phyloP scores from a whole-genome alignment of 2,329 filamentous ascomycete genomes.

The Sphaerulina musiva region DNA sequence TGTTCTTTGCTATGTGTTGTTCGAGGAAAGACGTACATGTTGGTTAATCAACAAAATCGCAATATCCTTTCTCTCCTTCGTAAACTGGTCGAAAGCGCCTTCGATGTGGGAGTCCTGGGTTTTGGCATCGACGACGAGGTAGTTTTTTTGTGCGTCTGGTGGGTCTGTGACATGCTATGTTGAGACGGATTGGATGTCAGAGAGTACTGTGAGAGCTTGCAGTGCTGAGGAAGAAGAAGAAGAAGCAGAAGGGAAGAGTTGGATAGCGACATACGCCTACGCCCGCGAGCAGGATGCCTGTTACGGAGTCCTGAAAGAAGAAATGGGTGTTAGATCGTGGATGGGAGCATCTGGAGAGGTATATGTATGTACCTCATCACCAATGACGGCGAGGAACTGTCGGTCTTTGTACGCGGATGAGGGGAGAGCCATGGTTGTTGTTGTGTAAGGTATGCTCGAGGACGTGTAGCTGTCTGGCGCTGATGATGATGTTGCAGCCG shows the following conservation, averaged over 20 bases:
- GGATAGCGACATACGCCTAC: slow-evolving; percentile 64
- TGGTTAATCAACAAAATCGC: slow-evolving; percentile 96
- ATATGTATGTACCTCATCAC: slow-evolving; percentile 70
- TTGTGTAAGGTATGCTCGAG: not conserved
- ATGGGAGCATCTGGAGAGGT: not conserved
- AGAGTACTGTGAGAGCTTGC: too few species aligned
- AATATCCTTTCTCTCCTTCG: slow-evolving; percentile 86
- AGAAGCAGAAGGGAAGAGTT: not conserved
- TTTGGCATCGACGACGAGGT: slow-evolving; percentile 90
- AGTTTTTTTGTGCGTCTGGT: slow-evolving; percentile 91
- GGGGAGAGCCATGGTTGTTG: slow-evolving; percentile 51
- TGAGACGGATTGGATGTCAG: too few species aligned
- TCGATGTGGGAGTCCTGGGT: slow-evolving; percentile 86
- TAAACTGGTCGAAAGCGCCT: slow-evolving; percentile 82
- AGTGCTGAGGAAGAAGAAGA: not conserved
- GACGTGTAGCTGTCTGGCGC: not conserved
- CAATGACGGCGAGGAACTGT: slow-evolving; percentile 95
- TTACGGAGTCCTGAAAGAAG: slow-evolving; percentile 74
- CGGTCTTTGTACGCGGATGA: slow-evolving; percentile 65
- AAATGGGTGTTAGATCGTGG: not conserved
- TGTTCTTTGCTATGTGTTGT: not conserved
- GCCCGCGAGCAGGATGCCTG: slow-evolving; percentile 86
- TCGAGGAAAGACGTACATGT: slow-evolving; percentile 56
- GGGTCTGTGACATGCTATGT: slow-evolving; percentile 79
- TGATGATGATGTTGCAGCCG: not conserved